Evolutionary conservation across 306 rosid species (phyloP).

Genomic region (Sphenostylis stenocarpa): DNA sequence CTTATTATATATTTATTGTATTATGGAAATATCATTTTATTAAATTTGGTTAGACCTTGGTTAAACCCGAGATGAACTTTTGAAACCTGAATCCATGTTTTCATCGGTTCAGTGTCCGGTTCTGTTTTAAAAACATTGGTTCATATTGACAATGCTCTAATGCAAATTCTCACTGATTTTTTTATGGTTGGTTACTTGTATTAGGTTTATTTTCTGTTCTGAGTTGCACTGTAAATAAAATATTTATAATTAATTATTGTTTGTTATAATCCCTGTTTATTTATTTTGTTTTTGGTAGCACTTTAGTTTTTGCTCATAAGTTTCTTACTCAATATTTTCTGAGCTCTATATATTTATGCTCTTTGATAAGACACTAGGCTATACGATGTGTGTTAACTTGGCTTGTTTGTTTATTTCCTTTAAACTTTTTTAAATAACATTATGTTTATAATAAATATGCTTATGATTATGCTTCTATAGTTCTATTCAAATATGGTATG

Average conservation of each 20-base stretch:
- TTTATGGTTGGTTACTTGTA: not conserved
- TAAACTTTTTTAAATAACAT: not conserved
- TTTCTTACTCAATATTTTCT: slow-evolving; percentile 13
- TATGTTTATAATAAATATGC: not conserved
- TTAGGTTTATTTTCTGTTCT: not conserved
- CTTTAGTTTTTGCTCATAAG: not conserved
- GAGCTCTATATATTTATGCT: slow-evolving; percentile 16
- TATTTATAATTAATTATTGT: slow-evolving; percentile 15
- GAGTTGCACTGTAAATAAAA: not conserved
- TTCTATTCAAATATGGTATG: slow-evolving; percentile 21
- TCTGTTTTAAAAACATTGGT: no score
- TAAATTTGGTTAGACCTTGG: no score
- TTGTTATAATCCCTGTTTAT: not conserved
- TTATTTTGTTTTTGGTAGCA: not conserved
- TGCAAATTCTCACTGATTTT: not conserved
- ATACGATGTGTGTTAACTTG: not conserved
- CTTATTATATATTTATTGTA: no score
- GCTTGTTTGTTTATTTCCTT: not conserved
- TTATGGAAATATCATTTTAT: no score
- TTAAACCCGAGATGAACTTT: no score
- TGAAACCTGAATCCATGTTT: no score
- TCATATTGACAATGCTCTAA: not conserved
- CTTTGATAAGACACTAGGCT: not conserved
- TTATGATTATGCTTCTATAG: slow-evolving; percentile 8
- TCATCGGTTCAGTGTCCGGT: no score